Conservation (phyloP, 139 green algal genomes). For the Chlorella sp. region DNA sequence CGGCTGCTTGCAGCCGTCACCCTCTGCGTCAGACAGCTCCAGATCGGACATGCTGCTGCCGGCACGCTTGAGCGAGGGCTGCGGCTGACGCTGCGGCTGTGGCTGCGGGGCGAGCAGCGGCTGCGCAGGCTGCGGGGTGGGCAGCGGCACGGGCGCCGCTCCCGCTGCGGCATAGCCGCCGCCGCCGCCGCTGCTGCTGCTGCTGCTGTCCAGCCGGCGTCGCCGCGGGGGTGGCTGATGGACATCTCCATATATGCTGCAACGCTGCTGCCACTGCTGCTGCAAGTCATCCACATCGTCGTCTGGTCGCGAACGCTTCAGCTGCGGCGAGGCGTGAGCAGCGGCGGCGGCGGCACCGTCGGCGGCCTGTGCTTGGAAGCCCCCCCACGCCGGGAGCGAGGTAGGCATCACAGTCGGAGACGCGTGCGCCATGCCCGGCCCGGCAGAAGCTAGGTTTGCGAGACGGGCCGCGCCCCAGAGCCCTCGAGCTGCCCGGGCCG, state of each 20-base stretch:
- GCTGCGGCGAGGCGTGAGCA: neutral
- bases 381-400: neutral
- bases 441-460: neutral
- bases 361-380: no score
- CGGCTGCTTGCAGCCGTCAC: neutral
- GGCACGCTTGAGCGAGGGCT: neutral
- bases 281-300: neutral
- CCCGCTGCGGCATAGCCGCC: neutral
- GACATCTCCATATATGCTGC: neutral
- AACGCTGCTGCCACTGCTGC: neutral
- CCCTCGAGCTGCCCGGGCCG: no score
- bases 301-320: conserved; percentile 16
- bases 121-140: neutral
- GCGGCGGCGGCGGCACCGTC: neutral
- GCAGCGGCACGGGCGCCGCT: neutral
- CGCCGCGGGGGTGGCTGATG: neutral
- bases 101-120: neutral
- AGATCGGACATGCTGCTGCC: neutral
- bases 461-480: no score
- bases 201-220: neutral
- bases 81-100: neutral
- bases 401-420: neutral
- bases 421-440: neutral
- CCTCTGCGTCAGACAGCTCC: neutral
- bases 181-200: neutral